These are phyloP conservation scores for Nakaseomyces nivariensis DNA, from an alignment of 1,139 yeast species.

Conservation along the genomic window DNA sequence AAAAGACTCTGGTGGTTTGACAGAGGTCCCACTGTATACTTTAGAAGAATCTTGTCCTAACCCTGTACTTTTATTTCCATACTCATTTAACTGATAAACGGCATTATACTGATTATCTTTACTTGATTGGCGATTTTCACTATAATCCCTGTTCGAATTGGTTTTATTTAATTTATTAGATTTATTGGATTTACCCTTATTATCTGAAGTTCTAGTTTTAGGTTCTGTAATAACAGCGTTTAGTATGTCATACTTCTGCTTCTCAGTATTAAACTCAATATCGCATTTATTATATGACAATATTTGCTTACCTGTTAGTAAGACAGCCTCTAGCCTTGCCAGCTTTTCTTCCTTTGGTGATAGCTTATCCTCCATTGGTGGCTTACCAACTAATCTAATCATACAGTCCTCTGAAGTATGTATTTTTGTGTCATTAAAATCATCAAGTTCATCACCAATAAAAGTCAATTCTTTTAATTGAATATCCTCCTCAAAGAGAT, in stretches of 20 bases:
- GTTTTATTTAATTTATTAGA: constrained; percentile 4
- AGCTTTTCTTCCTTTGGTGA: constrained; percentile 28
- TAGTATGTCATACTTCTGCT: neutral
- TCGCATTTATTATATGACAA: constrained; percentile 30
- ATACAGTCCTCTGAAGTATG: constrained; percentile 27
- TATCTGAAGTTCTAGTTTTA: neutral
- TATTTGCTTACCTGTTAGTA: constrained; percentile 30
- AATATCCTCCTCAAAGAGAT: constrained; percentile 57
- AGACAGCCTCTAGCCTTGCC: constrained; percentile 33
- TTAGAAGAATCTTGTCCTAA: constrained; percentile 5
- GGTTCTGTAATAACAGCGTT: neutral
- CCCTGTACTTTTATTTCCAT: neutral
- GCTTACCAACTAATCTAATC: constrained; percentile 24
- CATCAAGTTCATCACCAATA: constrained; percentile 44
- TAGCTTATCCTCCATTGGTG: constrained; percentile 17
- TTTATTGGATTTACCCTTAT: neutral
- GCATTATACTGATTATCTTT: neutral
- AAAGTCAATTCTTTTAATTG: constrained; percentile 49
- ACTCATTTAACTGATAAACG: neutral
- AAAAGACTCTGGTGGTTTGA: constrained; percentile 22
- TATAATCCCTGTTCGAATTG: constrained; percentile 2
- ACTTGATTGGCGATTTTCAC: neutral
- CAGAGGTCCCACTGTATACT: constrained; percentile 28
- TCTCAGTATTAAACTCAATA: constrained; percentile 18
- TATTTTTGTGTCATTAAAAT: constrained; percentile 43